phyloP scores from a whole-genome alignment of 768 basidiomycete genomes.

The Lyophyllum atratum region DNA sequence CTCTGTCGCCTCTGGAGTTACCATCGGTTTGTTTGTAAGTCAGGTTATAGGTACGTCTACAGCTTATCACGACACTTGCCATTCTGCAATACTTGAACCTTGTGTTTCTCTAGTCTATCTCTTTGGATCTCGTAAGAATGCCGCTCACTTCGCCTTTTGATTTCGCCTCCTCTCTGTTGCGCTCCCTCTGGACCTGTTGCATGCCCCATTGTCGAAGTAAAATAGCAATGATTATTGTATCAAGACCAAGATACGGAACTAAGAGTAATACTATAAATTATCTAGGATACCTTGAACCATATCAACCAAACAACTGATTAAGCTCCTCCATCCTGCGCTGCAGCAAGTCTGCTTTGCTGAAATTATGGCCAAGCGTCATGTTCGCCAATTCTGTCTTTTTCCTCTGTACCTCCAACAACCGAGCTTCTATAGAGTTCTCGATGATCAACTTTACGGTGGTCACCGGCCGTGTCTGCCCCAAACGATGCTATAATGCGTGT shows the following conservation, averaged over 20 bases:
- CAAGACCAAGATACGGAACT: slow-evolving; percentile 20
- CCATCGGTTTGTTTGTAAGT: slow-evolving; percentile 81
- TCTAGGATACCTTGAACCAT: slow-evolving; percentile 23
- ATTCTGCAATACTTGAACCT: neutral
- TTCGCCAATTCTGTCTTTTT: slow-evolving; percentile 96
- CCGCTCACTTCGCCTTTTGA: slow-evolving; percentile 76
- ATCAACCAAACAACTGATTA: slow-evolving; percentile 65
- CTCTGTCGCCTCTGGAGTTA: slow-evolving; percentile 82
- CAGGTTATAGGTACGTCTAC: slow-evolving; percentile 56
- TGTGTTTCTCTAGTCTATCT: slow-evolving; percentile 53
- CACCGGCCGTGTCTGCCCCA: slow-evolving; percentile 92
- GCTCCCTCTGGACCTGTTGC: neutral
- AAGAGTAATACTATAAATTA: slow-evolving; percentile 29
- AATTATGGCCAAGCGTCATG: slow-evolving; percentile 85
- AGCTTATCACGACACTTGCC: neutral
- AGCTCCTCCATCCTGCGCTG: slow-evolving; percentile 89
- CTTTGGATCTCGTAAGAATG: slow-evolving; percentile 72
- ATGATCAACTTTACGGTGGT: slow-evolving; percentile 93
- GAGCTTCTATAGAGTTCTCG: slow-evolving; percentile 90
- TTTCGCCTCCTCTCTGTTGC: neutral
- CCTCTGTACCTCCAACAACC: slow-evolving; percentile 88
- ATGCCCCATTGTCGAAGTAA: neutral
- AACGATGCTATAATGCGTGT: slow-evolving; percentile 68
- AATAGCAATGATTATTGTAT: slow-evolving; percentile 16
- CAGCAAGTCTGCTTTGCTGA: slow-evolving; percentile 86